A percentile compares a stretch with the other conserved stretches of the same genome.
These are phyloP conservation scores for Dendrostoma leiphaemia DNA, from an alignment of 2,329 filamentous ascomycete genomes.

Conservation along the genomic window DNA sequence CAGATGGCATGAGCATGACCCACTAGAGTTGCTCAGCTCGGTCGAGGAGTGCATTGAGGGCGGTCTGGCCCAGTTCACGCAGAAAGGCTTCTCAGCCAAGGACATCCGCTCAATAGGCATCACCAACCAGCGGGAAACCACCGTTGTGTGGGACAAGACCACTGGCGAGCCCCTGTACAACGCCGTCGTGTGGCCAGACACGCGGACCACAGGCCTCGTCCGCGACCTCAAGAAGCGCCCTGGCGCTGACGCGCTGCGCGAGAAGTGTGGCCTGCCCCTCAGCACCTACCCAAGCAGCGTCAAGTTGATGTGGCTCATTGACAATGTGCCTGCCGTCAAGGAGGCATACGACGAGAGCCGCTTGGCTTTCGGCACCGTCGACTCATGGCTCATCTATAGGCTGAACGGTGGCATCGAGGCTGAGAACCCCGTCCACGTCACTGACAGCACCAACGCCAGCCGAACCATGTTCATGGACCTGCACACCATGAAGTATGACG, in stretches of 20 bases:
- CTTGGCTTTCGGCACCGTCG: constrained; percentile 82
- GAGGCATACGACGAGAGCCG: constrained; percentile 73
- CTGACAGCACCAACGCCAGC: constrained; percentile 84
- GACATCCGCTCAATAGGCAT: constrained; percentile 79
- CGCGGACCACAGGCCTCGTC: constrained; percentile 69
- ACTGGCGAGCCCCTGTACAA: constrained; percentile 81
- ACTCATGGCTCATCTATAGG: constrained; percentile 84
- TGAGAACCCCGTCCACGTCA: constrained; percentile 65
- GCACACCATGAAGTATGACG: constrained; percentile 75
- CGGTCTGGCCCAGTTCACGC: constrained; percentile 68
- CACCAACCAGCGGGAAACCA: constrained; percentile 89
- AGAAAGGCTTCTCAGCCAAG: constrained; percentile 63
- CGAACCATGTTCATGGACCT: constrained; percentile 96
- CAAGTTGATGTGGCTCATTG: constrained; percentile 80
- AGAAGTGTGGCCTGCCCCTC: constrained; percentile 76
- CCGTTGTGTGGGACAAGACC: constrained; percentile 77
- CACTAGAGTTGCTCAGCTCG: constrained; percentile 70
- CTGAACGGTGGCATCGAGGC: constrained; percentile 71
- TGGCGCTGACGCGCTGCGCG: constrained; percentile 66
- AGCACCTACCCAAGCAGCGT: constrained; percentile 87
- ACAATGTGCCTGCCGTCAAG: constrained; percentile 67
- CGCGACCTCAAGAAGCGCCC: constrained; percentile 69
- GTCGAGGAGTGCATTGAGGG: constrained; percentile 79
- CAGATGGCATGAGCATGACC: constrained; percentile 90
- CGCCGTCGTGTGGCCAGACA: constrained; percentile 89